A percentile compares a stretch with the other conserved stretches of the same genome.
Evolutionary conservation across 306 rosid species (phyloP).

Genomic region (Oxytropis ochrocephala): DNA sequence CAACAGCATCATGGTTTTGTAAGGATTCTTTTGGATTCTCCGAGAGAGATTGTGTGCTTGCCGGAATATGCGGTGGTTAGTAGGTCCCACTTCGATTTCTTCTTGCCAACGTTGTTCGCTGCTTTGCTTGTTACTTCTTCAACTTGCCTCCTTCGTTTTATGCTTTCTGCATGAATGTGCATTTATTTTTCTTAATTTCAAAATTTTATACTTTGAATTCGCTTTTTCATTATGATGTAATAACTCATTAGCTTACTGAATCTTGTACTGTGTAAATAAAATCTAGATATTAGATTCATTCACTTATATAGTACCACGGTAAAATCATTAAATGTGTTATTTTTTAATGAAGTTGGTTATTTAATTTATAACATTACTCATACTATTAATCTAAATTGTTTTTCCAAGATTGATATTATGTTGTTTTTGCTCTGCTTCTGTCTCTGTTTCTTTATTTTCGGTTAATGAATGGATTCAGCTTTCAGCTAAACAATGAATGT

Average conservation of each 20-base stretch:
- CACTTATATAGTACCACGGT: neutral
- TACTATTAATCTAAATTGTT: no score
- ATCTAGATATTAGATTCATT: neutral
- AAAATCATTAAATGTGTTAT: neutral
- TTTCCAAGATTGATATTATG: no score
- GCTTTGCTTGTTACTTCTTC: conserved; percentile 55
- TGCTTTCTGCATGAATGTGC: conserved; percentile 13
- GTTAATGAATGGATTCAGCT: no score
- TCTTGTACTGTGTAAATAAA: neutral
- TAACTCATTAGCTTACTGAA: neutral
- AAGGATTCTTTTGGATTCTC: conserved; percentile 56
- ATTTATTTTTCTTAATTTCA: neutral
- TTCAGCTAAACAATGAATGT: no score
- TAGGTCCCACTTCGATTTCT: conserved; percentile 50
- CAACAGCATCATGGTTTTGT: conserved; percentile 1
- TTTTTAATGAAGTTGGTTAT: neutral
- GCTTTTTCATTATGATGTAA: neutral
- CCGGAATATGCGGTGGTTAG: conserved; percentile 42
- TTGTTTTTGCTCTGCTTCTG: no score
- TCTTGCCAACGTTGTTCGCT: conserved; percentile 67
- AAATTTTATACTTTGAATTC: neutral
- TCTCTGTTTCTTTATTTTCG: no score
- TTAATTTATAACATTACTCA: neutral
- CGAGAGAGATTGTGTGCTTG: conserved; percentile 48
- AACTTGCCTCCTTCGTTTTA: conserved; percentile 44